A percentile compares a stretch with the other conserved stretches of the same genome.
phyloP scores from a whole-genome alignment of 192 early-diverging fungal species.

The Entomortierella chlamydospora region DNA sequence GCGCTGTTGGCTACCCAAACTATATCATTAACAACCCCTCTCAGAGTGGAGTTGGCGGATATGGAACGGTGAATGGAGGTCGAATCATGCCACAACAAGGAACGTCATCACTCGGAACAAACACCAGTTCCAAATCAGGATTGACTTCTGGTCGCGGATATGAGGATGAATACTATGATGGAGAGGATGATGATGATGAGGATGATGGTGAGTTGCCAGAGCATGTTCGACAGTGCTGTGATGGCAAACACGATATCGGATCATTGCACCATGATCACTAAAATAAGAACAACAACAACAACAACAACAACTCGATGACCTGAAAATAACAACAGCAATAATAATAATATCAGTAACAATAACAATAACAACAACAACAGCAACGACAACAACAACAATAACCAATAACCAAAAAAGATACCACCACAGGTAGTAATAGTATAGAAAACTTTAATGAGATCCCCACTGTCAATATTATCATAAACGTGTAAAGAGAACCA shows the following conservation, averaged over 20 bases:
- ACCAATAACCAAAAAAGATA: no score
- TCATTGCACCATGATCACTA: conserved; percentile 29
- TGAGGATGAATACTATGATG: conserved; percentile 25
- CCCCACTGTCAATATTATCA: no score
- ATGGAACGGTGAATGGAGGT: conserved; percentile 43
- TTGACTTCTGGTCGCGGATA: conserved; percentile 3
- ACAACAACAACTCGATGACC: no score
- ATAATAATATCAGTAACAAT: no score
- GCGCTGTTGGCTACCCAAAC: conserved; percentile 29
- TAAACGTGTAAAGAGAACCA: no score
- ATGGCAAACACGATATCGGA: conserved; percentile 52
- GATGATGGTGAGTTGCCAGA: conserved; percentile 48
- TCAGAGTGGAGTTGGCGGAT: conserved; percentile 24
- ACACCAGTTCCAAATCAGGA: conserved; percentile 21
- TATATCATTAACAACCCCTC: conserved; percentile 24
- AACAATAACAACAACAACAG: no score
- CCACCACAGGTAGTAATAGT: no score
- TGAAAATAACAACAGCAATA: no score
- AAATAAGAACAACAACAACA: no score
- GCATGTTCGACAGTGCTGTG: conserved; percentile 49
- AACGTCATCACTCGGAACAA: conserved; percentile 19
- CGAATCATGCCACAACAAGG: conserved; percentile 22
- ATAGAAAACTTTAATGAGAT: no score
- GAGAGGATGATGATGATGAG: conserved; percentile 25
- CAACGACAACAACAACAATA: no score